Base-by-base conservation (phyloP, 805 yeast genomes). In the Lachancea meyersii region DNA sequence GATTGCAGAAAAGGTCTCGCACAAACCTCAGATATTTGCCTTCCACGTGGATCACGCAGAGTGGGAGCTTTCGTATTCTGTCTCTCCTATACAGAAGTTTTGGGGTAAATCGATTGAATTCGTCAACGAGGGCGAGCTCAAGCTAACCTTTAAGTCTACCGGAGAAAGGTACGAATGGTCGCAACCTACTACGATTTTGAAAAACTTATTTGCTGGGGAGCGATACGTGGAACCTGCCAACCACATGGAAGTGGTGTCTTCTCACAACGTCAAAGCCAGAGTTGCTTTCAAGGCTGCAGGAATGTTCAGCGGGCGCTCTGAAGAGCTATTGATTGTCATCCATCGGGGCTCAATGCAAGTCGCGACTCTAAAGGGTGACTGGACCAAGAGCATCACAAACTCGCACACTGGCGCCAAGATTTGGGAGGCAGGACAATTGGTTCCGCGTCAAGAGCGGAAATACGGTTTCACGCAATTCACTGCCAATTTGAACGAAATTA, bases 71-170 rank as follows among this genome's bases (percentile, higher is more conserved):
- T 69, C 72, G 30, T 80, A 77, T 49, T 70, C 77, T n/a, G 73
- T 84, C 3, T 67, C 78, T 20, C 95, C 96, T 0, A 75, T 75
- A 18, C 96, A 89, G 54, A 87, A 88, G 60, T 86, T 86, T 55
- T 91, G 97, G 95, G 97, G 97, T 38, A 93, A 91, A 65, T 80
- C 89, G 21, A 79, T 86, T 6, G 97, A 93, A 60, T 67, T 93
- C 44, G 75, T 76, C 36, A 86, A 86, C 50, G 77, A 74, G 34
- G 98, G 98, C 30, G 69, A 69, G 11, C 68, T 83, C 3, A 73
- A 71, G 35, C 67, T 93, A 30, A 69, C 70, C 2, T 68, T 81
- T 35, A 75, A 75, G 45, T 54, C 68, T 2, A 72, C 81, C 0
- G 88, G 86, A 1, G 95, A 86, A 53, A 51, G 61, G 9, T 85